Percentiles rank a stretch among this genome's conserved stretches.
phyloP scores from a whole-genome alignment of 2,329 filamentous ascomycete genomes.

The Pseudogymnoascus sp. region DNA sequence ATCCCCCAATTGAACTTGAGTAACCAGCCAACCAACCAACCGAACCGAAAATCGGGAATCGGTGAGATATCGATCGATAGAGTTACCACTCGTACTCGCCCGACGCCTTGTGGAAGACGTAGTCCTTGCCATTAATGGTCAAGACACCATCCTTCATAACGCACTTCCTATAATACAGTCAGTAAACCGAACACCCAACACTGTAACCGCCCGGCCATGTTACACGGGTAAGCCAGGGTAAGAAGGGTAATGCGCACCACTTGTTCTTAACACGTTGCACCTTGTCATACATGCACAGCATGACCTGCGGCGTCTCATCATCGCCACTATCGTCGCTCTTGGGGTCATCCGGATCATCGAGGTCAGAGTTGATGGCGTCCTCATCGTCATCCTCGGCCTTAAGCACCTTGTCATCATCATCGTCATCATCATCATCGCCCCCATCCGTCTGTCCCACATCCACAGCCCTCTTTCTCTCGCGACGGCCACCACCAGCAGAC shows the following conservation, averaged over 20 bases:
- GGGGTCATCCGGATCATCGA: slow-evolving; percentile 89
- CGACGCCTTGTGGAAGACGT: slow-evolving; percentile 94
- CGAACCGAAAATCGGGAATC: background rate
- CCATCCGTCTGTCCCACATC: slow-evolving; percentile 42
- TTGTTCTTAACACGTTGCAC: slow-evolving; percentile 99
- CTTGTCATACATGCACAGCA: slow-evolving; percentile 99
- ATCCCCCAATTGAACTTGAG: background rate
- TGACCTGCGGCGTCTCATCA: slow-evolving; percentile 80
- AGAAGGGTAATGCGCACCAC: slow-evolving; percentile 44
- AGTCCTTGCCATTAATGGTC: slow-evolving; percentile 88
- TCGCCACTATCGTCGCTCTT: slow-evolving; percentile 77
- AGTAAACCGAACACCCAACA: slow-evolving; percentile 10
- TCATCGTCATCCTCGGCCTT: slow-evolving; percentile 62
- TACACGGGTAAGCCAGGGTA: background rate
- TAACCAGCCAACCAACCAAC: background rate
- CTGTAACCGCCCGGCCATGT: background rate
- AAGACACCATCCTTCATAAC: slow-evolving; percentile 93
- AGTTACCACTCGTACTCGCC: slow-evolving; percentile 95
- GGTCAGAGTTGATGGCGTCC: slow-evolving; percentile 95
- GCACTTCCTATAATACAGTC: slow-evolving; percentile 65
- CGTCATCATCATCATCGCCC: slow-evolving; percentile 49
- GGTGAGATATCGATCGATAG: slow-evolving; percentile 14
- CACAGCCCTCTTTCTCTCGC: slow-evolving; percentile 4
- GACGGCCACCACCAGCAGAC: slow-evolving; percentile 16
- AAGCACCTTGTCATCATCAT: slow-evolving; percentile 40